Conservation (phyloP, 139 green algal species). For the Medakamo hakoo region DNA sequence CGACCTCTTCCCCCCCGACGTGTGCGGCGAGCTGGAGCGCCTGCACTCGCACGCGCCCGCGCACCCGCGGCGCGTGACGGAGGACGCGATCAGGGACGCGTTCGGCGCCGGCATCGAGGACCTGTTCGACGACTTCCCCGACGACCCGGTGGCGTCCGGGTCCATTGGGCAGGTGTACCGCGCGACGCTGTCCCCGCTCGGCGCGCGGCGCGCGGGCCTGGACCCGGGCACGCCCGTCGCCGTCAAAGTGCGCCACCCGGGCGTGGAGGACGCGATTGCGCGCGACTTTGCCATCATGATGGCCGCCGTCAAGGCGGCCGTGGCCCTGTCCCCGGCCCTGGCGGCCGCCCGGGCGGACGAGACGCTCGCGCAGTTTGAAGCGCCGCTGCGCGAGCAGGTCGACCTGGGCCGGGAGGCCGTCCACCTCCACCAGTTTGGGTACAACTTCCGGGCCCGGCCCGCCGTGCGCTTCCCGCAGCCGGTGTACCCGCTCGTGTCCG, state of each 20-base stretch:
- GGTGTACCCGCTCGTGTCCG: slow-evolving; percentile 76
- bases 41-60: slow-evolving; percentile 50
- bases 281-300: slow-evolving; percentile 92
- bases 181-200: slow-evolving; percentile 43
- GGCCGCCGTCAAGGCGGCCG: slow-evolving; percentile 37
- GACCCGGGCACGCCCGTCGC: slow-evolving; percentile 51
- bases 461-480: slow-evolving; percentile 75
- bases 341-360: slow-evolving; percentile 63
- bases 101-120: slow-evolving; percentile 58
- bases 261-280: slow-evolving; percentile 63
- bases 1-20: slow-evolving; percentile 86
- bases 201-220: slow-evolving; percentile 25
- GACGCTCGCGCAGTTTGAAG: slow-evolving; percentile 84
- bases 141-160: slow-evolving; percentile 65
- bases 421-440: slow-evolving; percentile 82
- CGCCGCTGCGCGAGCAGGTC: slow-evolving; percentile 90
- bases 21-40: slow-evolving; percentile 59
- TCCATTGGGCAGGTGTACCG: slow-evolving; percentile 84
- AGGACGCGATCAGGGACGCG: slow-evolving; percentile 16
- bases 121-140: slow-evolving; percentile 79
- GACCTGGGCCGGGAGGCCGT: slow-evolving; percentile 76
- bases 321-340: slow-evolving; percentile 30
- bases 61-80: slow-evolving; percentile 23
- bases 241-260: slow-evolving; percentile 86
- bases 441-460: slow-evolving; percentile 72